Base-by-base conservation (phyloP, 2,329 filamentous ascomycete species). In the Ophiosphaerella narmari region DNA sequence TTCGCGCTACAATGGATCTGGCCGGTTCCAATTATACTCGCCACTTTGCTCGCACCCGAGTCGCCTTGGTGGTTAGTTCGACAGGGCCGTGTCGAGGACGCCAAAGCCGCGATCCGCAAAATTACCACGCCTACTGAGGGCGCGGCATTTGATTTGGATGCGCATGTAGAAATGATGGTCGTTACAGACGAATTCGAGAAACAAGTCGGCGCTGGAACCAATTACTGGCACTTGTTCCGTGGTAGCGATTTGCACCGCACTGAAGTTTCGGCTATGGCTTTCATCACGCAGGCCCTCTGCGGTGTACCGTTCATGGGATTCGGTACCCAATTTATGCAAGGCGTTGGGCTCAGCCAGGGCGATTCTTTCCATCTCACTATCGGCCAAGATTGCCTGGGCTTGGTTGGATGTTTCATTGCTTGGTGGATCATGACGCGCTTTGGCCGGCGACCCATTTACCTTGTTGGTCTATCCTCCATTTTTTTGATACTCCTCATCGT, bases 91-190 rank as follows among this genome's bases (percentile, higher is more conserved):
- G 72, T 82, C 40, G 81, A 84, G 2, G 83, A 88, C 18, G 87
- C 87, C 29, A 88, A 87, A 73, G 73, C 76, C 24, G 77, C 86
- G 3, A 78, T 90, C 18, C 73, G 84, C 44, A 83, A 86, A 4
- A 76, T 90, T 29, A 88, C 86, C 2, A 85, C 80, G 59, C 54
- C 65, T 13, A 60, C 67, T 8, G 66, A 58, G 14, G 59, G 56
- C 24, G 23, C 61, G 23, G 81, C 86, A 7, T 63, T 60, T 39
- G 57, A 66, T 14, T 43, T 62, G 14, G 60, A 66, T 31, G 55
- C 62, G 5, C 93, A 89, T 0, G 80, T 95, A 46, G 86, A 88
- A 60, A 93, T 95, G 89, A 95, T 96, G 88, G 83, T 90, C 1
- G 88, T 92, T 65, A 95, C 90, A 0, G 90, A 88, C 1, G 86